Evolutionary conservation across 2,329 filamentous ascomycete species (phyloP).

Genomic region (Ophiostoma quercus): DNA sequence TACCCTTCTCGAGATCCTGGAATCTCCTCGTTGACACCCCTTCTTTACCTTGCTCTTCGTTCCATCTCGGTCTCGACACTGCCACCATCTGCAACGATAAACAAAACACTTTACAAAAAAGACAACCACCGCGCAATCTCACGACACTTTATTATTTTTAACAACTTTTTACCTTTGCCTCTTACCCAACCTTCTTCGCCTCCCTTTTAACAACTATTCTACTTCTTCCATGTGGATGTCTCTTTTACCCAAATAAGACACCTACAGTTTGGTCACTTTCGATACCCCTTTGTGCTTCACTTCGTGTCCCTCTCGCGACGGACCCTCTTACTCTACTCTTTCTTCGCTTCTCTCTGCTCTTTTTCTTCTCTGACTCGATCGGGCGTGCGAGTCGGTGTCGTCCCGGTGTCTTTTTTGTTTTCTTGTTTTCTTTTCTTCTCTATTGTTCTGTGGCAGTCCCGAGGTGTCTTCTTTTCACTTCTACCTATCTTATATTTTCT

Average conservation of each 20-base stretch:
- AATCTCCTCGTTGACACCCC: constrained; percentile 5
- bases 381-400: constrained; percentile 10
- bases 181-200: constrained; percentile 12
- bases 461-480: neutral
- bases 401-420: constrained; percentile 5
- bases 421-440: neutral
- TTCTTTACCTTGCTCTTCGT: neutral
- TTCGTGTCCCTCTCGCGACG: constrained; percentile 2
- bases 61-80: neutral
- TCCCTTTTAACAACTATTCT: constrained; percentile 12
- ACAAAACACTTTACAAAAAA: neutral
- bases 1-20: neutral
- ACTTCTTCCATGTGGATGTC: constrained; percentile 19
- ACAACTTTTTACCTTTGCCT: neutral
- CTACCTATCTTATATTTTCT: neutral
- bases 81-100: neutral
- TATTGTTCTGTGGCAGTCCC: neutral
- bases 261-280: constrained; percentile 9
- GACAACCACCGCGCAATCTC: neutral
- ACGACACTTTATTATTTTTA: neutral
- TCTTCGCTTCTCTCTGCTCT: neutral
- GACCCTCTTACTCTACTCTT: constrained; percentile 3
- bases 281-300: constrained; percentile 12
- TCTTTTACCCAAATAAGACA: neutral
- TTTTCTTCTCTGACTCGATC: constrained; percentile 12